Evolutionary conservation across 768 basidiomycete species (phyloP), one percentile per base, ranked within the genome.

Genomic region (Agaricus bisporus): DNA sequence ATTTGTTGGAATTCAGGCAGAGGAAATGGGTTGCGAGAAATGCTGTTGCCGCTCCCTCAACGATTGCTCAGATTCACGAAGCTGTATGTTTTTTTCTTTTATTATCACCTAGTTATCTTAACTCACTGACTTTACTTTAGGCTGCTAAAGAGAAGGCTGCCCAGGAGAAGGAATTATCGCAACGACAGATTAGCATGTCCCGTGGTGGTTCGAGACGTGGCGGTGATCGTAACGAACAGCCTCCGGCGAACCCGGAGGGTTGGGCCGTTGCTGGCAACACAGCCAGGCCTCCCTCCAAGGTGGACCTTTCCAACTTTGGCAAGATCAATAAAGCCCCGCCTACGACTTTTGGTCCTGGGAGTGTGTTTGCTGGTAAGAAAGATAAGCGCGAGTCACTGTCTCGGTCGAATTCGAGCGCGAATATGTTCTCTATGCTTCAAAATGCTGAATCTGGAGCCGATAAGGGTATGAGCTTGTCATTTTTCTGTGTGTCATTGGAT

Each of bases 181-280:
- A 80, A 28, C 79, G 84, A 2, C 80, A 79, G 44, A 73, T 83
- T 48, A 84, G 80, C 66, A 91, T 95, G 82, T 94, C 92, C 22
- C 86, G 95, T 37, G 86, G 88, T 37, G 91, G 92, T 37, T 98
- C 95, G 51, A 81, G 91, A 49, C 86, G 93, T 41, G 95, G 94
- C 37, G 83, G 81, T 15, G 81, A 89, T 7, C 79, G 86, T 55
- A 77, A 74, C 41, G 77, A 79, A 10, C 73, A 72, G 44, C 71
- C 77, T 14, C 82, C 82, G 52, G 71, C 77, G 51, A 83, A 82
- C 25, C 78, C 86, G 28, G 94, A 98, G 56, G 91, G 91, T n/a
- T 98, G 95, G 94, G 81, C 88, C 35, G 84, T 85, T 17, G 82
- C 85, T 48, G 75, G 79, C 54, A 63, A 65, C 49, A 71, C 77